These are phyloP conservation scores for Phytopythium chamaehyphon DNA, from an alignment of 352 stramenopile genomes.

Conservation along the genomic window DNA sequence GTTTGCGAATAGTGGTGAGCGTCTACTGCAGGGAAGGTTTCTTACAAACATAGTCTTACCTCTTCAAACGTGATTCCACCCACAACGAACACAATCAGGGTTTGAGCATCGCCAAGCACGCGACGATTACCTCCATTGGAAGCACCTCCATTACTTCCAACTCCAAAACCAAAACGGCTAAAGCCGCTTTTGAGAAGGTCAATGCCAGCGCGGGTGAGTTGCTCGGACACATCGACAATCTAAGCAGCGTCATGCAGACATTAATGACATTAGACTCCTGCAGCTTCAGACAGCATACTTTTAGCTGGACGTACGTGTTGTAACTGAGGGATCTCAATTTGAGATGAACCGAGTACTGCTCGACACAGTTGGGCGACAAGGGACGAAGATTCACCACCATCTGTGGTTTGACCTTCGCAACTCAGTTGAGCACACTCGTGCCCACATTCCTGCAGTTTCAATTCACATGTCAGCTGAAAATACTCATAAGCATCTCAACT, in stretches of 20 bases:
- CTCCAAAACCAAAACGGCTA: slow-evolving; percentile 71
- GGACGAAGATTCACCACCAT: slow-evolving; percentile 15
- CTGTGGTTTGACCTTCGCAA: slow-evolving; percentile 13
- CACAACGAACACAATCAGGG: slow-evolving; percentile 71
- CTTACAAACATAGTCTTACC: too few relatives aligned
- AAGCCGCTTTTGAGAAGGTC: slow-evolving; percentile 81
- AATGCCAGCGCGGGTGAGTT: slow-evolving; percentile 70
- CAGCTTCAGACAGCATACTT: too few relatives aligned
- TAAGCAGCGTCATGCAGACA: too few relatives aligned
- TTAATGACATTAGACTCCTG: too few relatives aligned
- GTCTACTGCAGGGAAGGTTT: too few relatives aligned
- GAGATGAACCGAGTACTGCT: slow-evolving; percentile 28
- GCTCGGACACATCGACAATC: slow-evolving; percentile 74
- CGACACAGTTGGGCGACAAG: slow-evolving; percentile 48
- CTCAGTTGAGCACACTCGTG: slow-evolving; percentile 46
- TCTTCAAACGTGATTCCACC: slow-evolving; percentile 79
- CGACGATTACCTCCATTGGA: slow-evolving; percentile 12
- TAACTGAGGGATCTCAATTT: slow-evolving; percentile 25
- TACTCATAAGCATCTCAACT: too few relatives aligned
- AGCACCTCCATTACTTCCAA: slow-evolving; percentile 13
- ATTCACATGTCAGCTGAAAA: too few relatives aligned
- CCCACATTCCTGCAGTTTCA: slow-evolving; percentile 44
- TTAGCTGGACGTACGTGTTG: slow-evolving; percentile 49
- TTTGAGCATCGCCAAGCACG: slow-evolving; percentile 31
- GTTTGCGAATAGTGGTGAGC: too few relatives aligned